Evolutionary conservation across 2,329 filamentous ascomycete species (phyloP).

Genomic region (Magnaporthiopsis rhizophila): DNA sequence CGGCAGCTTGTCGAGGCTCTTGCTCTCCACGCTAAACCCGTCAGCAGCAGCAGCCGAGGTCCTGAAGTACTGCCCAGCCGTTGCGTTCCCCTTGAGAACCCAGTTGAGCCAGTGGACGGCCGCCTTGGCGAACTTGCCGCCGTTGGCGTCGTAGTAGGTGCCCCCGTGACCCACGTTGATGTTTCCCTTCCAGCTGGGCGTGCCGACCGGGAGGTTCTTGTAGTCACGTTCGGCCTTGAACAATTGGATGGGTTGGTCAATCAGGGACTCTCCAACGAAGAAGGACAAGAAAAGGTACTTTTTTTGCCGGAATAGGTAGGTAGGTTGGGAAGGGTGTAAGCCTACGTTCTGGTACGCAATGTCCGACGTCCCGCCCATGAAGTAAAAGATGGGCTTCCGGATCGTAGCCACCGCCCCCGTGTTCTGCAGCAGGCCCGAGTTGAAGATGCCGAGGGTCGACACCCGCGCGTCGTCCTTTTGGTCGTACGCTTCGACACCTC

Average conservation of each 20-base stretch:
- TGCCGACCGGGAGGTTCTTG: constrained; percentile 5
- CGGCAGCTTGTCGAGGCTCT: neutral
- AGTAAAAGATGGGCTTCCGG: constrained; percentile 9
- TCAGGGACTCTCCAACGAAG: neutral
- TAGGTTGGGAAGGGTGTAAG: no score
- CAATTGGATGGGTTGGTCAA: no score
- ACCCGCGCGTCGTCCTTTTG: constrained; percentile 15
- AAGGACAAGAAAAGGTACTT: neutral
- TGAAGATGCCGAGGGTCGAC: constrained; percentile 18
- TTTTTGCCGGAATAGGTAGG: no score
- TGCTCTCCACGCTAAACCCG: neutral
- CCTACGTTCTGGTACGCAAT: constrained; percentile 5
- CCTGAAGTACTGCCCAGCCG: neutral
- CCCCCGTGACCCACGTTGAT: neutral
- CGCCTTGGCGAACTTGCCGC: constrained; percentile 6
- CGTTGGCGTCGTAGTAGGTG: constrained; percentile 3
- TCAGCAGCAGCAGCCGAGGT: neutral
- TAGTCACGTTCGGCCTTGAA: constrained; percentile 4
- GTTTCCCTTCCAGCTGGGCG: constrained; percentile 6
- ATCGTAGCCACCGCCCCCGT: neutral
- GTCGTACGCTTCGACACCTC: constrained; percentile 22
- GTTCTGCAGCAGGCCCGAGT: constrained; percentile 13
- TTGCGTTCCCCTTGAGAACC: neutral
- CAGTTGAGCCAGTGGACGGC: constrained; percentile 1
- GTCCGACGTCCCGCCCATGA: constrained; percentile 5